A percentile compares a stretch with the other conserved stretches of the same genome.
Conservation (phyloP, 257 asterid species). For the Salvia splendens region DNA sequence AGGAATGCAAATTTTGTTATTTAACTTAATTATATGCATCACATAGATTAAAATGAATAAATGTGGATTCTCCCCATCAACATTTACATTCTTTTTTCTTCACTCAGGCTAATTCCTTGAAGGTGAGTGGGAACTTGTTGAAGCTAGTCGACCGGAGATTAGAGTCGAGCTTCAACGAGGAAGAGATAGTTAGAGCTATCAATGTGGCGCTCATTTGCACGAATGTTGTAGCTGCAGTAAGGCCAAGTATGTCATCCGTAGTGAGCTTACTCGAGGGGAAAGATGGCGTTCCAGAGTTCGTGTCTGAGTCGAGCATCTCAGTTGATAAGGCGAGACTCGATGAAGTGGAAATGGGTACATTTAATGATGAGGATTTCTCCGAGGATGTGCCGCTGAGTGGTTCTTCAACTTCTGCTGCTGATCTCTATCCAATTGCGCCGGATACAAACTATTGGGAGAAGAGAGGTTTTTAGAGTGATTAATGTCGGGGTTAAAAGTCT, state of each 20-base stretch:
- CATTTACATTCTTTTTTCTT: too few species aligned
- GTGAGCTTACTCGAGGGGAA: constrained; percentile 67
- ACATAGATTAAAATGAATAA: too few species aligned
- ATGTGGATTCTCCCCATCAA: too few species aligned
- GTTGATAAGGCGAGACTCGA: not conserved
- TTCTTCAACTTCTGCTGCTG: constrained; percentile 45
- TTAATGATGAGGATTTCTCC: constrained; percentile 34
- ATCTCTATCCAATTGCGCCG: constrained; percentile 50
- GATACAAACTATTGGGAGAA: constrained; percentile 52
- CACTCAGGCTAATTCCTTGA: constrained; percentile 52
- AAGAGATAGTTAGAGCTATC: constrained; percentile 44
- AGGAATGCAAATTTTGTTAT: too few species aligned
- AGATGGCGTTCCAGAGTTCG: constrained; percentile 26
- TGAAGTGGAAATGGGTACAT: not conserved
- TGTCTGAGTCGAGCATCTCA: constrained; percentile 23
- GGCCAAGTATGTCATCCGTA: constrained; percentile 67
- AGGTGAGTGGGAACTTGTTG: constrained; percentile 42
- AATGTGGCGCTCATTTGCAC: constrained; percentile 60
- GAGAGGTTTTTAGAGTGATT: constrained; percentile 35
- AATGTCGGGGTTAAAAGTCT: too few species aligned
- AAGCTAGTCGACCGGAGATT: constrained; percentile 59
- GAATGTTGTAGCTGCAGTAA: constrained; percentile 38
- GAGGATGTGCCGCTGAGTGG: constrained; percentile 51
- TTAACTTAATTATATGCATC: too few species aligned
- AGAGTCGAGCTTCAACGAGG: constrained; percentile 41